Base-by-base conservation (phyloP, 371 early-diverging fungal genomes). In the Lichtheimia hyalospora region DNA sequence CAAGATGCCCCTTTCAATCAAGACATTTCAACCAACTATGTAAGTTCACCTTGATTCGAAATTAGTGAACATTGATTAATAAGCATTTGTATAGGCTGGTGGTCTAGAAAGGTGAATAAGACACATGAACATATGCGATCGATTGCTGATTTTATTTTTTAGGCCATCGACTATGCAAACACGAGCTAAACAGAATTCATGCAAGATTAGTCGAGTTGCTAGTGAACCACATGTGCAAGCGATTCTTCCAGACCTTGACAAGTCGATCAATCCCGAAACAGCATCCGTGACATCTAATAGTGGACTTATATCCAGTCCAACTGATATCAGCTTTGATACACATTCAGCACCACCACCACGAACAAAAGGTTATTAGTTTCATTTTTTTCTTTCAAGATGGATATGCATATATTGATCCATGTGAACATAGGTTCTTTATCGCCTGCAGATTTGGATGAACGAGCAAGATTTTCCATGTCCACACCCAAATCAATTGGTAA, bases 171-270 rank as follows among this genome's bases (percentile, higher is more conserved):
- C 55, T 49, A 50, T 66, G 57, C 57, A 60, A 41, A 54, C 52
- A n/a, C 61, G 42, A 23, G 49, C 46, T 18, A 64, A 54, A 39
- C 66, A 18, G 27, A 67, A 74, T 50, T 14, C 67, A 7, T 74
- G 68, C 49, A 73, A 73, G 43, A 18, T 69, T n/a, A 77, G 66
- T 39, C 58, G 68, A 13, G 60, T 77, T 4, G 77, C 74, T 1
- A 74, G 65, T 48, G 74, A 77, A 46, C 74, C 77, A 13, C 77
- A 77, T 58, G 64, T 77, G 0, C 70, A 70, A 41, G 77, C 77
- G 0, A 52, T 77, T 0, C 61, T 63, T 3, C 57, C 70, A 10
- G 57, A 23, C 24, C 51, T 58, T 15, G 16, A 49, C 12, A 23
- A 34, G 34, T 39, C 41, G 24, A 52, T 40, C 24, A 21, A 12